A percentile compares a stretch with the other conserved stretches of the same genome.
Evolutionary conservation across 1,284 basidiomycete genomes (phyloP).

Genomic region (Pterulicium gracile): DNA sequence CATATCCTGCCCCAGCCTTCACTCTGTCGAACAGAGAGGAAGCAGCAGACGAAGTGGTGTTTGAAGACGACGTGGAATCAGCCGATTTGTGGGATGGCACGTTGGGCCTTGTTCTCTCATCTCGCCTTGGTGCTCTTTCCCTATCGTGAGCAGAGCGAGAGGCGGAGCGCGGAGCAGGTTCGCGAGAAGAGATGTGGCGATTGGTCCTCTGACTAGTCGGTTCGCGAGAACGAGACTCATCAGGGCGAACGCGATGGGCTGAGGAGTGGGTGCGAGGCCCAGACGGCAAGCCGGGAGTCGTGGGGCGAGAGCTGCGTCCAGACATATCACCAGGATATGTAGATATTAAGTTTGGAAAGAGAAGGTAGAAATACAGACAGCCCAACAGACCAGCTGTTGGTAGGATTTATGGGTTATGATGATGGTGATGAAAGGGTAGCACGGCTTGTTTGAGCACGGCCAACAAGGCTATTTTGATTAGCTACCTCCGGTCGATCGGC

Average conservation of each 20-base stretch:
- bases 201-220: neutral
- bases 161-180: neutral
- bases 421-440: neutral
- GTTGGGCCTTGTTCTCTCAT: neutral
- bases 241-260: too few relatives aligned
- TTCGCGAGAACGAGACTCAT: neutral
- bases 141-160: neutral
- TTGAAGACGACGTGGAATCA: conserved; percentile 1
- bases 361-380: conserved; percentile 5
- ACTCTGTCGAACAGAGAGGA: conserved; percentile 17
- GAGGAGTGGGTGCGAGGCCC: conserved; percentile 16
- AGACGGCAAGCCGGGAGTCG: conserved; percentile 15
- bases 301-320: conserved; percentile 6
- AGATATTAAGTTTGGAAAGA: conserved; percentile 7
- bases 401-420: conserved; percentile 7
- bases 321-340: conserved; percentile 2
- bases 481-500: too few relatives aligned
- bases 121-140: conserved; percentile 1
- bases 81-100: neutral
- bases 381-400: conserved; percentile 18
- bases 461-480: too few relatives aligned
- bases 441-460: too few relatives aligned
- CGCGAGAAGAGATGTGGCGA: neutral
- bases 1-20: conserved; percentile 17
- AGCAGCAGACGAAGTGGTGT: conserved; percentile 16